Evolutionary conservation across 306 rosid species (phyloP), one percentile per base, ranked within the genome.

Genomic region (Luffa acutangula): DNA sequence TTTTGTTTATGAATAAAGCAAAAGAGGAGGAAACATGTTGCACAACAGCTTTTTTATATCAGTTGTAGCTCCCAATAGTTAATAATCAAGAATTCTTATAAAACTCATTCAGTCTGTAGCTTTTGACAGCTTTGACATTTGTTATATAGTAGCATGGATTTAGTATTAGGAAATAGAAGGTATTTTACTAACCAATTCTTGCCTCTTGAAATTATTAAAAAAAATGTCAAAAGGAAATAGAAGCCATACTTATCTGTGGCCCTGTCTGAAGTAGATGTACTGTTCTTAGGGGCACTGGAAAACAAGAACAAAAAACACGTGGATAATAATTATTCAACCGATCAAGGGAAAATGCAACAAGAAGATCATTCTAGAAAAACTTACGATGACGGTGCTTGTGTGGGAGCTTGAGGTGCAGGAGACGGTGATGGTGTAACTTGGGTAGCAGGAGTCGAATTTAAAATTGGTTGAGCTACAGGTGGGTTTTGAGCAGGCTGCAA

Each of bases 361-460:
- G n/a, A 82, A 52, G 71, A 34, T 33, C 37, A 25, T 73, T 81
- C 82, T 77, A 64, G 75, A 46, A 80, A 21, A 66, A 92, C 97
- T 89, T 73, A 92, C 97, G 78, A 85, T 6, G 91, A 87, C 88
- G 65, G 87, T 18, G 90, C 80, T 84, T 88, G 90, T 46, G 81
- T 60, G 15, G 88, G 88, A 81, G 90, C 86, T 71, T 88, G 88
- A 20, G 86, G 77, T 42, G 81, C 78, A 78, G 81, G 78, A 39
- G 94, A 76, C 62, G 91, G 82, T 59, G 83, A 85, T 52, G 90
- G 60, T 75, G 70, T 60, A 59, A 91, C 83, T 56, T 90, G 93
- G 81, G 88, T 85, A 78, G 83, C 80, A 43, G 87, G 41, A 84
- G 80, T 62, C 2, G 77, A 73, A 49, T 33, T 73, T 51, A 51